Conservation (phyloP, 2,329 filamentous ascomycete species). For the Diatrype stigma region DNA sequence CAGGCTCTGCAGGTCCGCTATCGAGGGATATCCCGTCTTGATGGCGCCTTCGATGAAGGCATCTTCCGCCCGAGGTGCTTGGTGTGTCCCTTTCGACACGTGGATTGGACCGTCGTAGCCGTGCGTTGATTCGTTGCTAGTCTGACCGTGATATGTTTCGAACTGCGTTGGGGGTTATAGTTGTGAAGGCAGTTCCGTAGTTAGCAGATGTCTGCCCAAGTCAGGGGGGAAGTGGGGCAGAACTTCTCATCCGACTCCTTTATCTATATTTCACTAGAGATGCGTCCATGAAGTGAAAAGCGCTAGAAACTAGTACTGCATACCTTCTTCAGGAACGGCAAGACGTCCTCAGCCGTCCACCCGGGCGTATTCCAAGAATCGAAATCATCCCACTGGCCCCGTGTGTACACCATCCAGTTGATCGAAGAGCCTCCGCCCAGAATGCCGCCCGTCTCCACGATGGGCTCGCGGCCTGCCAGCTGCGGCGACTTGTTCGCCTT, state of each 20-base stretch:
- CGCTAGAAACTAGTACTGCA: background rate
- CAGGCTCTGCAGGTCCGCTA: conserved; percentile 51
- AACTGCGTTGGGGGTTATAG: conserved; percentile 28
- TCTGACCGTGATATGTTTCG: conserved; percentile 50
- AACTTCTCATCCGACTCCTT: background rate
- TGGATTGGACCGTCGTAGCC: conserved; percentile 53
- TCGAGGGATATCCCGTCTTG: conserved; percentile 45
- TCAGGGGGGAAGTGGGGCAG: no score
- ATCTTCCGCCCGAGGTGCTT: conserved; percentile 34
- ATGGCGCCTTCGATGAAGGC: conserved; percentile 46
- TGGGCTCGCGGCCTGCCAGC: conserved; percentile 37
- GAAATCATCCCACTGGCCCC: conserved; percentile 23
- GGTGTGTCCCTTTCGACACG: conserved; percentile 47
- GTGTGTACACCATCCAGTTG: conserved; percentile 37
- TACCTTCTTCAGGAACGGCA: conserved; percentile 45
- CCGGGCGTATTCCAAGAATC: conserved; percentile 13
- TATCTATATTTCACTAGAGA: no score
- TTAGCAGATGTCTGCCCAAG: no score
- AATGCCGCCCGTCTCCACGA: conserved; percentile 35
- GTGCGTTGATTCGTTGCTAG: conserved; percentile 40
- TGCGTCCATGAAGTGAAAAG: no score
- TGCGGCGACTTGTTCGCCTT: conserved; percentile 26
- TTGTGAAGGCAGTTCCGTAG: no score
- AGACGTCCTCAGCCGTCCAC: conserved; percentile 26
- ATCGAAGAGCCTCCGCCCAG: conserved; percentile 48